These are phyloP conservation scores for Acanthamoeba quina DNA, from an alignment of 208 protist genomes.

Conservation along the genomic window DNA sequence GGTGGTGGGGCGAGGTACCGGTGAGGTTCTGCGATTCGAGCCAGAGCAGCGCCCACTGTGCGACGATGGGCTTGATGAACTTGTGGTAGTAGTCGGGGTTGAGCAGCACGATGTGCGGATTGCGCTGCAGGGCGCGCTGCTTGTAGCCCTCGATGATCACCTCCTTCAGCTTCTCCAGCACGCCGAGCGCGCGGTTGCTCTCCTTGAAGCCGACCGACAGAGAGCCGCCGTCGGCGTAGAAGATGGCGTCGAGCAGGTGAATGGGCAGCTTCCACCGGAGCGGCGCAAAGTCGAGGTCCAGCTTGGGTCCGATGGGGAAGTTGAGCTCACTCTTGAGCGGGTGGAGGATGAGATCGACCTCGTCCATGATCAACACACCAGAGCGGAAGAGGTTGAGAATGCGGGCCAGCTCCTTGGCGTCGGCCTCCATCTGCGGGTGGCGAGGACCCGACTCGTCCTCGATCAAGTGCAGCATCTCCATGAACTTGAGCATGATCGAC, in stretches of 20 bases:
- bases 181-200: slow-evolving; percentile 66
- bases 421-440: slow-evolving; percentile 66
- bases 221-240: slow-evolving; percentile 87
- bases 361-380: slow-evolving; percentile 93
- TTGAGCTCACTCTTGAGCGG: slow-evolving; percentile 97
- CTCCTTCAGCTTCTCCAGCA: slow-evolving; percentile 72
- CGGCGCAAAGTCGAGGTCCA: slow-evolving; percentile 94
- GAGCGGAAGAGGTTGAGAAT: slow-evolving; percentile 93
- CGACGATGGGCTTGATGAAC: slow-evolving; percentile 91
- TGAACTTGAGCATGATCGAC: slow-evolving; percentile 94
- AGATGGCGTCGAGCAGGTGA: slow-evolving; percentile 95
- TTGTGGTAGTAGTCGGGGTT: slow-evolving; percentile 92
- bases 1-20: neutral
- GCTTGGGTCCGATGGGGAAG: slow-evolving; percentile 95
- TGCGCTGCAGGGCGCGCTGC: slow-evolving; percentile 89
- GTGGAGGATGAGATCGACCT: slow-evolving; percentile 96
- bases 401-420: slow-evolving; percentile 79
- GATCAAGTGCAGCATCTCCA: slow-evolving; percentile 94
- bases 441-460: slow-evolving; percentile 79
- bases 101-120: slow-evolving; percentile 95
- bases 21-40: slow-evolving; percentile 83
- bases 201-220: slow-evolving; percentile 69
- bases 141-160: slow-evolving; percentile 90
- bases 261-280: slow-evolving; percentile 95
- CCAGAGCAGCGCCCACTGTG: slow-evolving; percentile 94